Evolutionary conservation across 805 yeast species (phyloP).

Genomic region (Candida verbasci): DNA sequence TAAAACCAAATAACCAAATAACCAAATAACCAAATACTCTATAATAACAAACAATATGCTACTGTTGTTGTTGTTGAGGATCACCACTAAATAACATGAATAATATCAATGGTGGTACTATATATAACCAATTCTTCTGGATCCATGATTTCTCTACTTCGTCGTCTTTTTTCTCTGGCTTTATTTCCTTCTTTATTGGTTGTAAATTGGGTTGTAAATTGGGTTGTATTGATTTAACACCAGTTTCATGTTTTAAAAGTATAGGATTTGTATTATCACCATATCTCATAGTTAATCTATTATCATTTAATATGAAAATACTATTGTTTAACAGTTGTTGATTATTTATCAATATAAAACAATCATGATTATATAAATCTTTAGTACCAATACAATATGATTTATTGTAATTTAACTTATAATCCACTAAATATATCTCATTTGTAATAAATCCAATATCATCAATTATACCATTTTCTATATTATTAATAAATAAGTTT

Average conservation of each 20-base stretch:
- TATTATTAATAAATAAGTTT: conserved; percentile 4
- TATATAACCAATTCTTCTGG: conserved; percentile 60
- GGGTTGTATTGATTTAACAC: conserved; percentile 21
- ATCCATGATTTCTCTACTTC: conserved; percentile 42
- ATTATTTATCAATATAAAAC: conserved; percentile 19
- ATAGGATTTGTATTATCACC: background rate
- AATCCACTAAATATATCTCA: background rate
- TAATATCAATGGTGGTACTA: conserved; percentile 46
- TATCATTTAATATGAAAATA: conserved; percentile 8
- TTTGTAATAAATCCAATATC: conserved; percentile 7
- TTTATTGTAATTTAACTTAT: background rate
- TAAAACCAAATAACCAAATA: conserved; percentile 1
- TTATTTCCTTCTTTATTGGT: conserved; percentile 9
- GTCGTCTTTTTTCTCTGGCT: conserved; percentile 17
- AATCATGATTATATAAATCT: conserved; percentile 24
- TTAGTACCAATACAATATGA: conserved; percentile 23
- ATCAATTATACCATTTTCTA: conserved; percentile 4
- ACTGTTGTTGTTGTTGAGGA: conserved; percentile 2
- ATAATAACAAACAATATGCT: no score
- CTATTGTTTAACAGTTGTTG: conserved; percentile 1
- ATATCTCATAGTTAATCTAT: conserved; percentile 5
- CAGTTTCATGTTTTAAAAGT: conserved; percentile 7
- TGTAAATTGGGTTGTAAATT: conserved; percentile 27
- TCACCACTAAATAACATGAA: conserved; percentile 14
- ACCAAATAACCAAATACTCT: no score